phyloP scores from a whole-genome alignment of 2,329 filamentous ascomycete species.

The Didymella exigua region DNA sequence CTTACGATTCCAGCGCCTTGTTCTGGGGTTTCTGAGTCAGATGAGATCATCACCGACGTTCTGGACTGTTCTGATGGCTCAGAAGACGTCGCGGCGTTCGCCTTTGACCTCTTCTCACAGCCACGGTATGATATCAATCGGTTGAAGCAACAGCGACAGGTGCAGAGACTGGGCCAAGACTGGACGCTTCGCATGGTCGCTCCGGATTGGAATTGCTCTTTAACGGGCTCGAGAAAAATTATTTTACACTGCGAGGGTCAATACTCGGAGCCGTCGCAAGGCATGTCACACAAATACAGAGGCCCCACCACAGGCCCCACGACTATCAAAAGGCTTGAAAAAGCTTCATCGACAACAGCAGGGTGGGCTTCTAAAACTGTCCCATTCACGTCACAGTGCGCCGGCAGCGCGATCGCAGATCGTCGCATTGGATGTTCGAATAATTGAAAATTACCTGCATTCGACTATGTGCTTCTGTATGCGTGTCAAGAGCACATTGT shows the following conservation, averaged over 20 bases:
- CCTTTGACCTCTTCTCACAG: neutral
- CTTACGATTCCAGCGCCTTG: neutral
- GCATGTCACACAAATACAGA: slow-evolving; percentile 11
- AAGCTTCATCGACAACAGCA: slow-evolving; percentile 18
- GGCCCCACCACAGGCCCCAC: slow-evolving; percentile 14
- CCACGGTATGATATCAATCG: neutral
- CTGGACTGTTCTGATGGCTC: neutral
- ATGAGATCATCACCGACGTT: neutral
- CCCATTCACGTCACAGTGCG: slow-evolving; percentile 28
- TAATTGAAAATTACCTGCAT: neutral
- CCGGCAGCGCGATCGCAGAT: slow-evolving; percentile 9
- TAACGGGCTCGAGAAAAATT: neutral
- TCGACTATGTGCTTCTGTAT: slow-evolving; percentile 9
- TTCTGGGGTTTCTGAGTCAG: neutral
- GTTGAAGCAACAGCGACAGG: neutral
- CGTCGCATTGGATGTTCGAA: neutral
- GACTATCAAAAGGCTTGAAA: slow-evolving; percentile 26
- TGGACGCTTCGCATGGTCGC: neutral
- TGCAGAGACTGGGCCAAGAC: neutral
- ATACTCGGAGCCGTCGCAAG: slow-evolving; percentile 1
- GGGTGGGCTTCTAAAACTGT: slow-evolving; percentile 10
- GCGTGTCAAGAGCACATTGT: neutral
- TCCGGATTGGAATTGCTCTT: neutral
- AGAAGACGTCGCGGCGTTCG: neutral
- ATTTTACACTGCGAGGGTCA: neutral